These are phyloP conservation scores for Sporothrix sp. DNA, from an alignment of 2,329 filamentous ascomycete species.

Conservation along the genomic window DNA sequence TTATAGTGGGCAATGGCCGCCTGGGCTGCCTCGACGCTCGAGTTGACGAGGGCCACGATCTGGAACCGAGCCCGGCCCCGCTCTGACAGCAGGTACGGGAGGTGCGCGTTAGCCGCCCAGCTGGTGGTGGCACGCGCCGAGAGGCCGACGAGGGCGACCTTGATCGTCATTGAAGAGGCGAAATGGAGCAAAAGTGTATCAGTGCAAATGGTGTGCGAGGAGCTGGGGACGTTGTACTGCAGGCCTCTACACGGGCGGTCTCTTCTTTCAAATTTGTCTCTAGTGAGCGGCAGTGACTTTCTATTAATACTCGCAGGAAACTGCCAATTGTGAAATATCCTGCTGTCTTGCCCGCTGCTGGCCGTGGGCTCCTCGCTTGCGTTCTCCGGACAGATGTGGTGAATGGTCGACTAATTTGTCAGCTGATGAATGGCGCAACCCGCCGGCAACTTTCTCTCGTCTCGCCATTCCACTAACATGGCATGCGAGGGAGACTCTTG, in stretches of 20 bases:
- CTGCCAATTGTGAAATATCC: no score
- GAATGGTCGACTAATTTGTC: neutral
- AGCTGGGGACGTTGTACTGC: no score
- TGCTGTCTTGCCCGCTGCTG: no score
- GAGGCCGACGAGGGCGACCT: slow-evolving; percentile 15
- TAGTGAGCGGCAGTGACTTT: no score
- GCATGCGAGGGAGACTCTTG: no score
- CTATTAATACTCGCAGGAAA: no score
- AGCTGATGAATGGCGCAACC: neutral
- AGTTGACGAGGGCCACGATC: slow-evolving; percentile 45
- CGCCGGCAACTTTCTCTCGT: no score
- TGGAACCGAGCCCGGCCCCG: slow-evolving; percentile 33
- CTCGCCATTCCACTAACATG: no score
- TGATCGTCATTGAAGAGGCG: slow-evolving; percentile 5
- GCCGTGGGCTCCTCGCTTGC: neutral
- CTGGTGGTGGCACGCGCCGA: slow-evolving; percentile 10
- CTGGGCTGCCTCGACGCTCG: slow-evolving; percentile 30
- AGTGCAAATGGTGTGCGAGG: neutral
- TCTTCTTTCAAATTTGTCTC: no score
- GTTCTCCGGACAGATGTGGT: neutral
- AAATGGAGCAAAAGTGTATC: neutral
- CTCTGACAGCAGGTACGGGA: slow-evolving; percentile 47
- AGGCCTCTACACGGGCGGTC: no score
- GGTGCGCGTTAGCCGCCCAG: slow-evolving; percentile 34
- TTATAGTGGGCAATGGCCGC: slow-evolving; percentile 37